Conservation (phyloP, 2,329 filamentous ascomycete genomes). For the Trichoderma lentiforme region DNA sequence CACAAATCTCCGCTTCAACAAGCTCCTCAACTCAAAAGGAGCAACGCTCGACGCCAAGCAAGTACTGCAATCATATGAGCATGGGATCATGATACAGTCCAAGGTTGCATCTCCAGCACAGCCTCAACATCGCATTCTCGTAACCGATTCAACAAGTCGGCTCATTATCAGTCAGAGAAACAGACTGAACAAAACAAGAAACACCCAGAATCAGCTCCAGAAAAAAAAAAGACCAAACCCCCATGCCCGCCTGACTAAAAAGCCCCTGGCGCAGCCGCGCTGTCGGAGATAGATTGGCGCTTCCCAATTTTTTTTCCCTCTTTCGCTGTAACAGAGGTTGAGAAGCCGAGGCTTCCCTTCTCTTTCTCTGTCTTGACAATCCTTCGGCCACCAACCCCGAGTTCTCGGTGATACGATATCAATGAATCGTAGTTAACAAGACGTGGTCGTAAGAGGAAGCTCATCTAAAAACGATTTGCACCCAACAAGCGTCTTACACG, state of each 20-base stretch:
- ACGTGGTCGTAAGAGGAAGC: neutral
- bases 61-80: neutral
- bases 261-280: neutral
- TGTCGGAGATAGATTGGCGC: constrained; percentile 10
- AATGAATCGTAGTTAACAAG: neutral
- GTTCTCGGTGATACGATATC: neutral
- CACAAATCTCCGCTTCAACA: neutral
- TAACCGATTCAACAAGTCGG: neutral
- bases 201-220: neutral
- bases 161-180: neutral
- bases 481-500: constrained; percentile 5
- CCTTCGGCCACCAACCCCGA: neutral
- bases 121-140: neutral
- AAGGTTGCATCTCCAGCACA: neutral
- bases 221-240: neutral
- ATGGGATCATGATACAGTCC: neutral
- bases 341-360: neutral
- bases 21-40: neutral
- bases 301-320: neutral
- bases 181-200: neutral
- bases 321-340: neutral
- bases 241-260: neutral
- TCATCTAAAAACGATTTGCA: neutral
- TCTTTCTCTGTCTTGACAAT: neutral
- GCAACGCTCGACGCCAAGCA: neutral